Percentiles rank a stretch among this genome's conserved stretches.
phyloP scores from a whole-genome alignment of 2,329 filamentous ascomycete species.

The Acrodontium crateriforme region DNA sequence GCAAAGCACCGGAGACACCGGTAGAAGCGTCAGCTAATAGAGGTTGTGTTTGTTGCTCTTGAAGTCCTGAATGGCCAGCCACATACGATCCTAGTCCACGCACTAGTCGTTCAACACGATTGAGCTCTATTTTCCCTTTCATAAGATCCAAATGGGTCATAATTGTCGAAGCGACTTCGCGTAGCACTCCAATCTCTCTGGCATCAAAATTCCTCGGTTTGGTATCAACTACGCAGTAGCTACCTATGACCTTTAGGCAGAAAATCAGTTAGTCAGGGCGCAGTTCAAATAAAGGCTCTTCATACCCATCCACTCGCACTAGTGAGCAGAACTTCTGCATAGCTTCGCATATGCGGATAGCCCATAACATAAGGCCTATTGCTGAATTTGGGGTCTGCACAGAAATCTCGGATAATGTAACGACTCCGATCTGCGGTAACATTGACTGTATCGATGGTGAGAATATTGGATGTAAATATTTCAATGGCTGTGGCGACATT shows the following conservation, averaged over 20 bases:
- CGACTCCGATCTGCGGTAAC: slow-evolving; percentile 17
- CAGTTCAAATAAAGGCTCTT: too few relatives aligned
- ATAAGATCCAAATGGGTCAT: slow-evolving; percentile 10
- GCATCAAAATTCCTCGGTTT: slow-evolving; percentile 10
- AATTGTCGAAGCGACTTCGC: slow-evolving; percentile 8
- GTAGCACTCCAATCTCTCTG: slow-evolving; percentile 7
- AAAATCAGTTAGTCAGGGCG: too few relatives aligned
- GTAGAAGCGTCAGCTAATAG: slow-evolving; percentile 10
- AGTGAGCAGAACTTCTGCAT: slow-evolving; percentile 22
- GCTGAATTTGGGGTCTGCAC: slow-evolving; percentile 15
- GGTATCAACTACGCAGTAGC: slow-evolving; percentile 22
- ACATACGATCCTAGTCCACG: slow-evolving; percentile 9
- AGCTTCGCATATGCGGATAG: slow-evolving; percentile 21
- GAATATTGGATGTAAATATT: slow-evolving; percentile 5
- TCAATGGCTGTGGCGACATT: slow-evolving; percentile 17
- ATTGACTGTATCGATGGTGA: slow-evolving; percentile 8
- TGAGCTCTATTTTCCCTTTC: slow-evolving; percentile 4
- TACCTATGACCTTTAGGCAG: too few relatives aligned
- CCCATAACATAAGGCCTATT: slow-evolving; percentile 17
- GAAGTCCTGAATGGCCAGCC: slow-evolving; percentile 1
- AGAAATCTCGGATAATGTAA: slow-evolving; percentile 21
- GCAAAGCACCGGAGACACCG: slow-evolving; percentile 11
- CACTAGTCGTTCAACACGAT: slow-evolving; percentile 8
- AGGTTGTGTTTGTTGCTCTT: too few relatives aligned
- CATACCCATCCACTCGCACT: slow-evolving; percentile 18